These are phyloP conservation scores for Fusarium fujikuroi DNA, from an alignment of 2,329 filamentous ascomycete genomes.

Conservation along the genomic window DNA sequence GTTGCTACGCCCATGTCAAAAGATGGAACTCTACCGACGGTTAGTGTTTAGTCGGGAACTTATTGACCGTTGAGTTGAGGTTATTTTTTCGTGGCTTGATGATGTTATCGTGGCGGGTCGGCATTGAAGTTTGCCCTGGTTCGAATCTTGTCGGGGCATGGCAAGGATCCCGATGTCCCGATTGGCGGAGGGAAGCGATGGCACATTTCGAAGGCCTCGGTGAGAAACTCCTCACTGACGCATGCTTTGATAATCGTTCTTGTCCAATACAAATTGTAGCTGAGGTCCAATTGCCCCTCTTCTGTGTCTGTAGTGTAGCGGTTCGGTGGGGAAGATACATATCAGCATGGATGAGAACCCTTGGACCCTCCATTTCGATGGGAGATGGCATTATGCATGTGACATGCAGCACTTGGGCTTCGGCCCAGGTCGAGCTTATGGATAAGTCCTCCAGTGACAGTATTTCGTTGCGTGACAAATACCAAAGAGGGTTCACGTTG, in stretches of 20 bases:
- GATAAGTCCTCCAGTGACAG: not conserved
- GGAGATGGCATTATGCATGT: not conserved
- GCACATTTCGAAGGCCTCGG: not conserved
- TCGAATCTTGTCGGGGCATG: not conserved
- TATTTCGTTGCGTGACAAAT: not conserved
- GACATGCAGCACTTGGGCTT: not conserved
- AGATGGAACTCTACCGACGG: not conserved
- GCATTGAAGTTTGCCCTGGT: not conserved
- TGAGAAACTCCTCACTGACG: not conserved
- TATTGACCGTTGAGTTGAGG: not conserved
- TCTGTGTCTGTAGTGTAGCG: not conserved
- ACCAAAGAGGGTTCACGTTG: not conserved
- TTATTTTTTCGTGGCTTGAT: not conserved
- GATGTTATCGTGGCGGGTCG: not conserved
- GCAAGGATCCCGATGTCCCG: not conserved
- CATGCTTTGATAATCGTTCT: slow-evolving; percentile 3
- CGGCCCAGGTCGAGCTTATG: too few species aligned
- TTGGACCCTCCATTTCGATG: not conserved
- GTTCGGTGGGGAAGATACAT: too few species aligned
- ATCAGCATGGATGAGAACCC: not conserved
- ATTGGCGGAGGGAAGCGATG: not conserved
- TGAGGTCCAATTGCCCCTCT: not conserved
- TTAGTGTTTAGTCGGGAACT: not conserved
- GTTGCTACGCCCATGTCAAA: not conserved
- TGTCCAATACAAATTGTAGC: not conserved